A percentile compares a stretch with the other conserved stretches of the same genome.
phyloP scores from a whole-genome alignment of 331 rosid species.

The Acacia pycnantha region DNA sequence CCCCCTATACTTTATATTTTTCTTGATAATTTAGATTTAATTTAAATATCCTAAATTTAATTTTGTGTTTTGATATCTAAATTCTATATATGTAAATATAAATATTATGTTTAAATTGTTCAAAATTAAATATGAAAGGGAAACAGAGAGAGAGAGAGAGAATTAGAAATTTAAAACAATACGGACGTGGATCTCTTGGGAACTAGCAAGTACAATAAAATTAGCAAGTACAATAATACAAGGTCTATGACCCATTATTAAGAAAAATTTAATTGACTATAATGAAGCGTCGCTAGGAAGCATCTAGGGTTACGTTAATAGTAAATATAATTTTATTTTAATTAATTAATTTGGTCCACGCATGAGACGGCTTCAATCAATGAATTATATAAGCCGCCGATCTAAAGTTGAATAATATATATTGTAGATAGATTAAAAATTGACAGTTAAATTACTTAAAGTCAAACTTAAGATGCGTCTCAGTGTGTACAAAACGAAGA shows the following conservation, averaged over 20 bases:
- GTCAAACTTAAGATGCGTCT: conserved; percentile 61
- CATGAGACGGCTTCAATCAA: background rate
- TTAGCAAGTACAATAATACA: background rate
- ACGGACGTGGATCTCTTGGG: no score
- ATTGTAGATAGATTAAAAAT: background rate
- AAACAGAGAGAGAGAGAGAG: background rate
- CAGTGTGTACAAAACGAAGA: conserved; percentile 28
- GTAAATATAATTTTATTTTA: background rate
- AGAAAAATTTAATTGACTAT: background rate
- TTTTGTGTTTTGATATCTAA: background rate
- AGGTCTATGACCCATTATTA: background rate
- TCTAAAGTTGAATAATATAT: background rate
- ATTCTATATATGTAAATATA: no score
- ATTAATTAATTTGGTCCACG: background rate
- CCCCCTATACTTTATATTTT: background rate
- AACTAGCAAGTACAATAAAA: background rate
- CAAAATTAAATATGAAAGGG: background rate
- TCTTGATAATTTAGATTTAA: background rate
- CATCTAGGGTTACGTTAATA: background rate
- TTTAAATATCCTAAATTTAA: background rate
- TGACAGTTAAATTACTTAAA: conserved; percentile 23
- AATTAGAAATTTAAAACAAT: background rate
- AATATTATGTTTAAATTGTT: no score
- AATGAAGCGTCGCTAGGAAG: background rate
- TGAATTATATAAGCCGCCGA: background rate